phyloP scores from a whole-genome alignment of 2,329 filamentous ascomycete species.

The Ophiostoma tasmaniense region DNA sequence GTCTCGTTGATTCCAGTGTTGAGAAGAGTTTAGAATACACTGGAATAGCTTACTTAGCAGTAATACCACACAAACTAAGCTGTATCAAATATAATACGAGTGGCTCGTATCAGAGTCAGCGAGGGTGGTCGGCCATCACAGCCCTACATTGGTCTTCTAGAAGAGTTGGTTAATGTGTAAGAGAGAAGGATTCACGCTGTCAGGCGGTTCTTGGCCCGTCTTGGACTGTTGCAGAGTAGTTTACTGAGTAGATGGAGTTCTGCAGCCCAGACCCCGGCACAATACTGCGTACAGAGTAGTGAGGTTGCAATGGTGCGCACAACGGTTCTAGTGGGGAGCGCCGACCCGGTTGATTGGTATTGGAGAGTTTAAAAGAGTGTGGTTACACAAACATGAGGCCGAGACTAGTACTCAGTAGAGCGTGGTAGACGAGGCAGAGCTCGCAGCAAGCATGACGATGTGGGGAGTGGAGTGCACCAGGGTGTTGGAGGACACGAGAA shows the following conservation, averaged over 20 bases:
- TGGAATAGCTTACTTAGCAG: background rate
- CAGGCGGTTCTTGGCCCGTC: background rate
- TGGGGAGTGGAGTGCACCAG: background rate
- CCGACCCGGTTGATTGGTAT: constrained; percentile 4
- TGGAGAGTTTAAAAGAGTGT: background rate
- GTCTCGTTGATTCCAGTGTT: background rate
- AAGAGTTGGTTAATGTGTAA: no score
- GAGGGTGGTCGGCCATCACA: background rate
- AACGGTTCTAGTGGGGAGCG: background rate
- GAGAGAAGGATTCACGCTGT: background rate
- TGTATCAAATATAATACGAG: background rate
- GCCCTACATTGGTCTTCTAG: background rate
- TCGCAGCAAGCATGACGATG: background rate
- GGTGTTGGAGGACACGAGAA: background rate
- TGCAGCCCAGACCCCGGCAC: background rate
- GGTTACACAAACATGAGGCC: background rate
- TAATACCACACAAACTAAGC: no score
- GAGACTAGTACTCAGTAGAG: background rate
- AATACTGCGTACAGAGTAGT: no score
- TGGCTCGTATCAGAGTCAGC: background rate
- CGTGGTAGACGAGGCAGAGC: background rate
- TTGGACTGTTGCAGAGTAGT: no score
- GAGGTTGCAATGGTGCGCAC: background rate
- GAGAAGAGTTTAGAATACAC: no score
- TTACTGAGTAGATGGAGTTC: no score